These are phyloP conservation scores for Leccinum truebloodii DNA, from an alignment of 768 basidiomycete species.

Conservation along the genomic window DNA sequence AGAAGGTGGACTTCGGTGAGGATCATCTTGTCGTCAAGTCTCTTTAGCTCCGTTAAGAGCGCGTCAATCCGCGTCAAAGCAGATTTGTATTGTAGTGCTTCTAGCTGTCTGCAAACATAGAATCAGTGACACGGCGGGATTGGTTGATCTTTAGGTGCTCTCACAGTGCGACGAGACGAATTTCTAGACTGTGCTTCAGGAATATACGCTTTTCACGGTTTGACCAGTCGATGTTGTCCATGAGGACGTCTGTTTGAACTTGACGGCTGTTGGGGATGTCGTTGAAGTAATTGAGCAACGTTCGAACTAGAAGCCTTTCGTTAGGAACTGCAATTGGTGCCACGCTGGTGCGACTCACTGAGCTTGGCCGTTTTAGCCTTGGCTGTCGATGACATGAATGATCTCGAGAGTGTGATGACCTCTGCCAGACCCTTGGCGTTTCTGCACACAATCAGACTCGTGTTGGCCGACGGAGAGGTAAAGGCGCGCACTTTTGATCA, in stretches of 20 bases:
- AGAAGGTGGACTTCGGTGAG: slow-evolving; percentile 95
- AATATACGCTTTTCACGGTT: slow-evolving; percentile 92
- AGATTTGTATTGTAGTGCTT: slow-evolving; percentile 70
- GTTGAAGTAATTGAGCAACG: slow-evolving; percentile 88
- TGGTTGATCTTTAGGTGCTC: slow-evolving; percentile 17
- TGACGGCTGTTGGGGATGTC: slow-evolving; percentile 72
- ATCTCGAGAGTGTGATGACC: slow-evolving; percentile 78
- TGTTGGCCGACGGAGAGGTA: neutral
- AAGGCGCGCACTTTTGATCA: slow-evolving; percentile 68
- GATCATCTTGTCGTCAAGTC: slow-evolving; percentile 96
- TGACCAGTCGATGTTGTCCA: slow-evolving; percentile 93
- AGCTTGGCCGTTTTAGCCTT: slow-evolving; percentile 98
- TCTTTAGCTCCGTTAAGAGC: slow-evolving; percentile 89
- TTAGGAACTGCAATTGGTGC: neutral
- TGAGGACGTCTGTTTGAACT: slow-evolving; percentile 81
- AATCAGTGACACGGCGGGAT: slow-evolving; percentile 2
- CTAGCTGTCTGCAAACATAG: slow-evolving; percentile 57
- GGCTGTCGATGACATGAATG: slow-evolving; percentile 91
- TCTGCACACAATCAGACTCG: slow-evolving; percentile 41
- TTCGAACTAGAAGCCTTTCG: slow-evolving; percentile 63
- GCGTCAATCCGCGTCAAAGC: slow-evolving; percentile 82
- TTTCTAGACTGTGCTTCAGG: slow-evolving; percentile 91
- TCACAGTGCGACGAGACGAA: slow-evolving; percentile 77
- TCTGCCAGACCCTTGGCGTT: slow-evolving; percentile 85
- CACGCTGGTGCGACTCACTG: slow-evolving; percentile 46